These are phyloP conservation scores for Ophiostoma sp. DNA, from an alignment of 2,329 filamentous ascomycete species.

Conservation along the genomic window DNA sequence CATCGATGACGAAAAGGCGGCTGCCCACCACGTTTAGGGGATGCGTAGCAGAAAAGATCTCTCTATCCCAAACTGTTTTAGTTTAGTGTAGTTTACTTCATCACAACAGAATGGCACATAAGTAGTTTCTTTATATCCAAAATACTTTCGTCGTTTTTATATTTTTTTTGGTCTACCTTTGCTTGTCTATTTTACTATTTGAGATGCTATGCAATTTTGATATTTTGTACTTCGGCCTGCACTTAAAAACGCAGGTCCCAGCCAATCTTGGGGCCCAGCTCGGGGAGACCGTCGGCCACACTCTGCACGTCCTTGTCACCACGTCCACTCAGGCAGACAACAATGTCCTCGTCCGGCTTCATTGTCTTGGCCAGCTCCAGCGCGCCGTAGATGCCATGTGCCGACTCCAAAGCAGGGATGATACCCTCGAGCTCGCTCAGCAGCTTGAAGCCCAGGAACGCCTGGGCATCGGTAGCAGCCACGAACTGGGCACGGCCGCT, in stretches of 20 bases:
- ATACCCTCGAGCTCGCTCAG: constrained; percentile 91
- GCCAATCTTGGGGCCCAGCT: constrained; percentile 82
- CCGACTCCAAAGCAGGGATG: constrained; percentile 91
- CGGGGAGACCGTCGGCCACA: constrained; percentile 90
- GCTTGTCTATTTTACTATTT: neutral
- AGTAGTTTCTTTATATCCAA: constrained; percentile 22
- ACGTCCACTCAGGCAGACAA: constrained; percentile 89
- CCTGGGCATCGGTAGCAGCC: constrained; percentile 86
- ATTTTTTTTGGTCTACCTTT: neutral
- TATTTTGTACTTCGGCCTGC: neutral
- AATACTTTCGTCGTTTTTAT: constrained; percentile 20
- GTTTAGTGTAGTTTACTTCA: neutral
- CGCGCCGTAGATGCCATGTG: constrained; percentile 88
- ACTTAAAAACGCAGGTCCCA: constrained; percentile 64
- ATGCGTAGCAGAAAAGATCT: too few species aligned
- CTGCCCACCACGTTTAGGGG: neutral
- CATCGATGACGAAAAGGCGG: constrained; percentile 2
- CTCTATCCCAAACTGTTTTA: too few species aligned
- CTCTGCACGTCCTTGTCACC: constrained; percentile 99
- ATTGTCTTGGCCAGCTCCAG: constrained; percentile 90
- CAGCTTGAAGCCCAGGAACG: constrained; percentile 81
- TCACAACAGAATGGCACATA: neutral
- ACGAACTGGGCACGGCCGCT: constrained; percentile 81
- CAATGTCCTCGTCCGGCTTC: constrained; percentile 82
- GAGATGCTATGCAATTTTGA: neutral